Percentiles rank a stretch among this genome's conserved stretches.
Conservation (phyloP, 2,329 filamentous ascomycete species). For the Rutstroemia sydowiana region DNA sequence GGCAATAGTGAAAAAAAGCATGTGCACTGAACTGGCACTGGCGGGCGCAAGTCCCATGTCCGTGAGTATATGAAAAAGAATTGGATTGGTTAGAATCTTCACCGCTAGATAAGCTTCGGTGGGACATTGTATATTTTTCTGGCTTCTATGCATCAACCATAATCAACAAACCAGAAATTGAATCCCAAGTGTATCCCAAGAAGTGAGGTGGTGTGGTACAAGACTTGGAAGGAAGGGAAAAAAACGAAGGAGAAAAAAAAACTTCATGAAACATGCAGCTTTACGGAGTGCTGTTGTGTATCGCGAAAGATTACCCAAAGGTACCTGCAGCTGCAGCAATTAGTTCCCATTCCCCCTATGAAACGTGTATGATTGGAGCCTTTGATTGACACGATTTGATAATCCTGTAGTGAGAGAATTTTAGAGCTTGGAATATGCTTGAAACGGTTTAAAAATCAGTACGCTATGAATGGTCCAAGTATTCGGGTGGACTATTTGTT, state of each 20-base stretch:
- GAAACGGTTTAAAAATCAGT: not conserved
- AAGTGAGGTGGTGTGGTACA: no score
- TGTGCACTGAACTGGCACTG: not conserved
- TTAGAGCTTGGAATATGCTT: not conserved
- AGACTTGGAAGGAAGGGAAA: no score
- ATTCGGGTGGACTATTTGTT: not conserved
- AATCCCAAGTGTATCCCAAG: no score
- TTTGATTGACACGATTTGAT: not conserved
- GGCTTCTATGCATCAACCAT: no score
- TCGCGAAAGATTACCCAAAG: not conserved
- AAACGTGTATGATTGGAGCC: not conserved
- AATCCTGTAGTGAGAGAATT: not conserved
- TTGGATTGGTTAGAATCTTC: constrained; percentile 5
- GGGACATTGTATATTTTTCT: not conserved
- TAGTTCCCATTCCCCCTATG: not conserved
- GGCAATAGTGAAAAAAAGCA: not conserved
- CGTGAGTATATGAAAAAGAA: constrained; percentile 3
- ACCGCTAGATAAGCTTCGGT: constrained; percentile 11
- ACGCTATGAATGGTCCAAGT: not conserved
- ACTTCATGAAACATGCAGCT: not conserved
- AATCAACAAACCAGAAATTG: no score
- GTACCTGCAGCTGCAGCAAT: not conserved
- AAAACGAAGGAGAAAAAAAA: not conserved
- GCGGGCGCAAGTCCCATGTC: not conserved
- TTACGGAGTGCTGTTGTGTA: no score